Base-by-base conservation (phyloP, 1,284 basidiomycete species). In the Neotropicomus parvogracilis region DNA sequence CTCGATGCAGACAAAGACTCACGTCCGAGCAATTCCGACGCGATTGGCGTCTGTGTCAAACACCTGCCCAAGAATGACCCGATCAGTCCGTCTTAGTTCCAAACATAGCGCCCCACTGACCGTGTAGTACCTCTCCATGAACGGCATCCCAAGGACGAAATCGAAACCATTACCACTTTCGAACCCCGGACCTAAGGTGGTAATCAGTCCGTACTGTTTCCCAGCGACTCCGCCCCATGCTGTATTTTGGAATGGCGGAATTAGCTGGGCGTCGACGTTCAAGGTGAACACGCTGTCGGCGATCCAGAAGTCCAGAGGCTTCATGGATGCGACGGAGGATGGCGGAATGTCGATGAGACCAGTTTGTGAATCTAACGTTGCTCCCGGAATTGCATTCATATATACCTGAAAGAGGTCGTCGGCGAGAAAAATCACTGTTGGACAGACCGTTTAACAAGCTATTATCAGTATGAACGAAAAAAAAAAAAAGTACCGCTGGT, bases 231-330 rank as follows among this genome's bases (percentile, higher is more conserved):
- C 64, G 19, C 55, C 34, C 34, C 17, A 44, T 3, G 4, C 24
- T 14, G 28, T 29, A 10, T 13, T 29, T 24, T 24, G 24, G 24
- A 5, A 4, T 24, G 28, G 16, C 4, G 58, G 65, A 24, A 67
- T 35, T 5, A 65, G 42, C 19, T 64, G 62, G 0, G 62, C 58
- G 16, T 53, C 43, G n/a, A 54, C 49, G 16, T 59, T 53, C 53
- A 64, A 11, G 24, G 21, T 35, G 37, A 60, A 54, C 1, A 40
- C 27, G 5, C 27, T 20, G 11, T 12, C 52, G 12, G n/a, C 55
- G 6, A 65, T 62, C 7, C 3, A 16, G 35, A 65, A 60, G 26
- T 46, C 40, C 39, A 68, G 60, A 16, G 51, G 43, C 11, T 50
- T 28, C 56, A 64, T 65, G 4, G 1, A 7, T 0, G 49, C 0